phyloP scores from a whole-genome alignment of 768 basidiomycete species.

The Tubosaeta brunneosetosa region DNA sequence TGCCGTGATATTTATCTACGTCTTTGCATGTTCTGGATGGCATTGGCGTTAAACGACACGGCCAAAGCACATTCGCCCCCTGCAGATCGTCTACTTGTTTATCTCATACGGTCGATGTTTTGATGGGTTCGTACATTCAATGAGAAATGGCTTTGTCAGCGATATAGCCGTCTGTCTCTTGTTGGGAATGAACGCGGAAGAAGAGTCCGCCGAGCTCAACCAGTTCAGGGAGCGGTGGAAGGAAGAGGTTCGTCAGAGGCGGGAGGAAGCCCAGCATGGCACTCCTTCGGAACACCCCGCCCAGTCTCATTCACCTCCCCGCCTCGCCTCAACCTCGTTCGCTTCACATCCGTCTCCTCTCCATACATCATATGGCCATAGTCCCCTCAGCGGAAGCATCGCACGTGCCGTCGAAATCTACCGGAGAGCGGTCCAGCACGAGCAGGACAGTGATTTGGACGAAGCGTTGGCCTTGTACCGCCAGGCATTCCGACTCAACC shows the following conservation, averaged over 20 bases:
- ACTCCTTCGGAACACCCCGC: background rate
- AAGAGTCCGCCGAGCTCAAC: constrained; percentile 59
- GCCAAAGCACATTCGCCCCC: constrained; percentile 41
- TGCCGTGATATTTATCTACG: constrained; percentile 61
- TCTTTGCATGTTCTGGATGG: constrained; percentile 39
- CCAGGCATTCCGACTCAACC: constrained; percentile 71
- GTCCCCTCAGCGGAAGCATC: constrained; percentile 33
- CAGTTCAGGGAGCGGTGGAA: constrained; percentile 73
- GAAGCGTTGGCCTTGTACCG: constrained; percentile 75
- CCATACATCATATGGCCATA: constrained; percentile 24
- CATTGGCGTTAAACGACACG: constrained; percentile 67
- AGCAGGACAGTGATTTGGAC: constrained; percentile 71
- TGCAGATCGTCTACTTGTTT: constrained; percentile 58
- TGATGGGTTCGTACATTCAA: constrained; percentile 27
- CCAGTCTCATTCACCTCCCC: constrained; percentile 2
- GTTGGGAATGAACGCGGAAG: constrained; percentile 16
- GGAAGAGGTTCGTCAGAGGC: constrained; percentile 48
- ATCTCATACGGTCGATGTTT: constrained; percentile 42
- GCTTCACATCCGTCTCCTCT: constrained; percentile 10
- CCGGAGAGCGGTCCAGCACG: constrained; percentile 61
- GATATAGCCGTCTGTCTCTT: background rate
- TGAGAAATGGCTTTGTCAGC: constrained; percentile 10
- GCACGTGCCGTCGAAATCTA: constrained; percentile 62
- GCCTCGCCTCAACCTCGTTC: constrained; percentile 4
- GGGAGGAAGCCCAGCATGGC: constrained; percentile 8